These are phyloP conservation scores for Zychaea mexicana DNA, from an alignment of 371 early-diverging fungal species.

Conservation along the genomic window DNA sequence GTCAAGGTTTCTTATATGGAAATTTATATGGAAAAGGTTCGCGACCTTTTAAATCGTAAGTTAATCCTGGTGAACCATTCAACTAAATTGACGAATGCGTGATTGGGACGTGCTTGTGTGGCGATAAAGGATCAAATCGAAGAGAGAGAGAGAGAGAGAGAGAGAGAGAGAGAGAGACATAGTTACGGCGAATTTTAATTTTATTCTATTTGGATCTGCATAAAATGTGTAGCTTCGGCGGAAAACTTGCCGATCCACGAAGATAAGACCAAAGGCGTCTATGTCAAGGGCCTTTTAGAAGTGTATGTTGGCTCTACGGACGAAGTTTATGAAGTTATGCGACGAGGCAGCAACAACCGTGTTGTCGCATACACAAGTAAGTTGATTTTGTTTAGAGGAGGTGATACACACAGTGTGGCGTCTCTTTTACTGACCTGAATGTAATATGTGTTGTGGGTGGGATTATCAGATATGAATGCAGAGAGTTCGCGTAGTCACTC, in stretches of 20 bases:
- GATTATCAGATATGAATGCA: conserved; percentile 89
- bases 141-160: neutral
- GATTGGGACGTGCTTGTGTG: no score
- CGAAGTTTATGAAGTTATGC: conserved; percentile 95
- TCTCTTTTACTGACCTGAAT: neutral
- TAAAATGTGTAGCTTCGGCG: conserved; percentile 70
- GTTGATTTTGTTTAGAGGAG: conserved; percentile 13
- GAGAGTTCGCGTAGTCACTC: conserved; percentile 97
- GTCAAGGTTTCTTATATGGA: conserved; percentile 96
- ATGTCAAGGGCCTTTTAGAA: conserved; percentile 94
- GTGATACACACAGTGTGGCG: neutral
- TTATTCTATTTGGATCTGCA: neutral
- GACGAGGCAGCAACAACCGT: conserved; percentile 85
- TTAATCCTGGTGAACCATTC: conserved; percentile 7
- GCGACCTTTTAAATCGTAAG: conserved; percentile 91
- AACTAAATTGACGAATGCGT: neutral
- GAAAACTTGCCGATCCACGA: conserved; percentile 95
- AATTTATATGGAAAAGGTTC: conserved; percentile 99
- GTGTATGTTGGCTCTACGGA: conserved; percentile 89
- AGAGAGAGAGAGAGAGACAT: neutral
- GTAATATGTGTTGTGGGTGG: neutral
- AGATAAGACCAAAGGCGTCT: conserved; percentile 91
- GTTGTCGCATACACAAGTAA: conserved; percentile 90
- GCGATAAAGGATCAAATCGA: no score
- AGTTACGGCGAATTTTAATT: neutral